A percentile compares a stretch with the other conserved stretches of the same genome.
These are phyloP conservation scores for Coffea humblotiana DNA, from an alignment of 305 asterid species.

Conservation along the genomic window DNA sequence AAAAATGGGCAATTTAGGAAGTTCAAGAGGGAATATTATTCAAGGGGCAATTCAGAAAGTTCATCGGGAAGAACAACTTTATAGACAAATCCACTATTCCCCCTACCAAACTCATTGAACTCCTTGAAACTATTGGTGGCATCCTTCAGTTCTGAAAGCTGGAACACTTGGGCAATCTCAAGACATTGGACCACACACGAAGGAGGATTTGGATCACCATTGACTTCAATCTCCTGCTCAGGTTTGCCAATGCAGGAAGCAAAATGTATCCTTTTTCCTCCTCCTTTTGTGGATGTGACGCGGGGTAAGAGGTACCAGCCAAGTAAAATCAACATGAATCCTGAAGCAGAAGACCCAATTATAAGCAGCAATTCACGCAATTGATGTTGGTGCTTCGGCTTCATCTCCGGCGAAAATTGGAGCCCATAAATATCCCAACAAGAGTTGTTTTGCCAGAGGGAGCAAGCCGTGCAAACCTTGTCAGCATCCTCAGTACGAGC, in stretches of 20 bases:
- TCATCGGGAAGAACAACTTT: constrained; percentile 74
- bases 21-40: too few species aligned
- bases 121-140: constrained; percentile 95
- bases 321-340: constrained; percentile 47
- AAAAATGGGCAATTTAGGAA: too few species aligned
- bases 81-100: constrained; percentile 91
- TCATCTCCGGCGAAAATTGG: constrained; percentile 36
- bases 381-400: constrained; percentile 37
- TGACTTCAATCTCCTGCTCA: constrained; percentile 34
- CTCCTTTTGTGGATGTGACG: constrained; percentile 26
- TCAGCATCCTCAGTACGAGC: constrained; percentile 64
- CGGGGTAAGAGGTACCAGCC: constrained; percentile 64
- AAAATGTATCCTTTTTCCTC: constrained; percentile 38
- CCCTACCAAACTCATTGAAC: constrained; percentile 94
- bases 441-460: constrained; percentile 88
- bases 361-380: constrained; percentile 49
- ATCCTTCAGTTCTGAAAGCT: constrained; percentile 87
- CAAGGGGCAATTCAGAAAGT: too few species aligned
- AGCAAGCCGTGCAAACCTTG: constrained; percentile 86
- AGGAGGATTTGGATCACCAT: constrained; percentile 43
- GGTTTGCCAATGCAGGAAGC: constrained; percentile 40
- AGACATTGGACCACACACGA: constrained; percentile 58
- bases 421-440: constrained; percentile 66
- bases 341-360: constrained; percentile 54
- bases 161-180: constrained; percentile 75